Percentiles rank a stretch among this genome's conserved stretches.
Evolutionary conservation across 345 rosid genomes (phyloP).

Genomic region (Psidium friedrichsthalianum): DNA sequence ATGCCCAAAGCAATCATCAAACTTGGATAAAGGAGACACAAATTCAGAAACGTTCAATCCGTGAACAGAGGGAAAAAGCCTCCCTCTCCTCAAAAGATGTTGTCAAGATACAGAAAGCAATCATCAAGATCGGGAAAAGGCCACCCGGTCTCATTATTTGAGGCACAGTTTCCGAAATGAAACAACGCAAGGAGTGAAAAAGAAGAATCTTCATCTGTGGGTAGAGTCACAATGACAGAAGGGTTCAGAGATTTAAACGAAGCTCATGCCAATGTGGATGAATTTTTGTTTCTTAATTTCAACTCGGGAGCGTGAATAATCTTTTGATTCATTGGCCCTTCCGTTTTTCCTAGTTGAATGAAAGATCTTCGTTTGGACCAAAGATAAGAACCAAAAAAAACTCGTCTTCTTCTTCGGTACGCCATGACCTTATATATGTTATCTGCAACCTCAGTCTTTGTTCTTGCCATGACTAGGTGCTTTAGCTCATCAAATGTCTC

Average conservation of each 20-base stretch:
- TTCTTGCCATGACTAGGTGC: neutral
- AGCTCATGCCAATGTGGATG: neutral
- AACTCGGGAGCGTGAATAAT: no score
- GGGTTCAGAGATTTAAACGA: neutral
- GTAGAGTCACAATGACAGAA: neutral
- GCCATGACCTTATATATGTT: neutral
- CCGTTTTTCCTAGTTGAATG: no score
- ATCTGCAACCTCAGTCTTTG: neutral
- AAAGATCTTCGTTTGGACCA: no score
- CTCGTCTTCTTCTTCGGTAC: neutral
- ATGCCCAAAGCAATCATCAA: neutral
- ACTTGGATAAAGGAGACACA: neutral
- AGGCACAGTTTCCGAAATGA: neutral
- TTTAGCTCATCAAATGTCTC: neutral
- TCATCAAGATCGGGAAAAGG: neutral
- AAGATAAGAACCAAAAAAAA: no score
- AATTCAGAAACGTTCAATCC: neutral
- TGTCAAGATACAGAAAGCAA: neutral
- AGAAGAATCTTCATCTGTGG: neutral
- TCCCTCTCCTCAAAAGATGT: neutral
- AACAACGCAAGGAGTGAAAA: neutral
- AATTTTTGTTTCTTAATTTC: neutral
- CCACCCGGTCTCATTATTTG: neutral
- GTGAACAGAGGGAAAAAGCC: neutral
- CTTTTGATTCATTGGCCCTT: no score